These are phyloP conservation scores for Ophiocordyceps camponoti-saundersi DNA, from an alignment of 2,329 filamentous ascomycete species.

Conservation along the genomic window DNA sequence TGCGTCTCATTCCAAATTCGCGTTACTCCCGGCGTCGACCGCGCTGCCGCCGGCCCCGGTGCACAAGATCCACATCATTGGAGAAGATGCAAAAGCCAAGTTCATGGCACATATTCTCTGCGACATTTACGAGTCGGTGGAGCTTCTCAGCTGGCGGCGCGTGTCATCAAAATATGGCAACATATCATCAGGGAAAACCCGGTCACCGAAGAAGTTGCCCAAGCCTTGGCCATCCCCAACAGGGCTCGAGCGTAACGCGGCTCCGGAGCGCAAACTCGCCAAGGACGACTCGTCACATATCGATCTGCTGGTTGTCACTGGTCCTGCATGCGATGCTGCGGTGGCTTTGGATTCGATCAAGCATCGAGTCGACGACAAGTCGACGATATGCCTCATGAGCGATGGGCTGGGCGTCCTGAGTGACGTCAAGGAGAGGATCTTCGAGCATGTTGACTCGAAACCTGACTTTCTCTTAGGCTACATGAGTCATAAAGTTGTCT, in stretches of 20 bases:
- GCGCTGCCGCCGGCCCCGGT: slow-evolving; percentile 11
- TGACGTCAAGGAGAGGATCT: slow-evolving; percentile 52
- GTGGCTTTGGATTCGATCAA: slow-evolving; percentile 41
- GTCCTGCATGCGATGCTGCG: slow-evolving; percentile 33
- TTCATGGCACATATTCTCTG: slow-evolving; percentile 24
- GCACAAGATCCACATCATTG: slow-evolving; percentile 24
- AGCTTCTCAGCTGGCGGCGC: slow-evolving; percentile 13
- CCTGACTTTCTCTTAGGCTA: slow-evolving; percentile 65
- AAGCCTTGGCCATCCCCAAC: neutral
- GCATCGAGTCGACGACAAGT: slow-evolving; percentile 48
- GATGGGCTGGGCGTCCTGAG: slow-evolving; percentile 79
- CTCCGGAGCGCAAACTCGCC: neutral
- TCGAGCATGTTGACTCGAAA: slow-evolving; percentile 43
- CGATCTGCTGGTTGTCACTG: slow-evolving; percentile 53
- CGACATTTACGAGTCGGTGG: slow-evolving; percentile 22
- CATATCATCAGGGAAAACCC: slow-evolving; percentile 7
- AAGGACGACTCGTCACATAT: slow-evolving; percentile 34
- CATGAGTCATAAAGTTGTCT: slow-evolving; percentile 28
- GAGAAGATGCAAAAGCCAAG: slow-evolving; percentile 21
- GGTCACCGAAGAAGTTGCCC: neutral
- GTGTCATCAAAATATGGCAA: slow-evolving; percentile 14
- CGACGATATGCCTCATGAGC: slow-evolving; percentile 60
- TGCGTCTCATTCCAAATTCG: neutral
- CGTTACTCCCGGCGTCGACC: neutral
- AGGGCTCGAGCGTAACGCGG: neutral